phyloP scores from a whole-genome alignment of 2,329 filamentous ascomycete genomes.

The Pseudocercospora musae region DNA sequence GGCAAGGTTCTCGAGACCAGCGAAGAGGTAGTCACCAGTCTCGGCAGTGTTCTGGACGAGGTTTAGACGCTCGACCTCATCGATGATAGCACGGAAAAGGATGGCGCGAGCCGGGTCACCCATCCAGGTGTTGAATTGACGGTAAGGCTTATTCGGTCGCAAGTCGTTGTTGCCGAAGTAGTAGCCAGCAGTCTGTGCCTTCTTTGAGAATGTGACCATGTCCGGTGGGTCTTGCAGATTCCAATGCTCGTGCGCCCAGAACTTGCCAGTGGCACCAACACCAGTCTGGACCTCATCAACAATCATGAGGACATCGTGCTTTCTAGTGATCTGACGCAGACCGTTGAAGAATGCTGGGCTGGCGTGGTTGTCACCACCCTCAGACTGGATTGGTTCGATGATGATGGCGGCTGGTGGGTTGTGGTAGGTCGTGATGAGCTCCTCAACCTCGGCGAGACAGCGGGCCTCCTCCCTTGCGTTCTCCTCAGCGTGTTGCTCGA shows the following conservation, averaged over 20 bases:
- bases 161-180: slow-evolving; percentile 80
- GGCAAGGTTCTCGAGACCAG: slow-evolving; percentile 64
- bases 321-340: slow-evolving; percentile 73
- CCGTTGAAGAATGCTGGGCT: slow-evolving; percentile 82
- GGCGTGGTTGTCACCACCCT: slow-evolving; percentile 93
- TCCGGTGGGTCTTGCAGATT: slow-evolving; percentile 73
- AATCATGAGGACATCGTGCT: slow-evolving; percentile 77
- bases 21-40: slow-evolving; percentile 76
- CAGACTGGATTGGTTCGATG: slow-evolving; percentile 88
- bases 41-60: slow-evolving; percentile 76
- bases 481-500: slow-evolving; percentile 73
- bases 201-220: slow-evolving; percentile 94
- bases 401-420: slow-evolving; percentile 76
- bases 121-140: slow-evolving; percentile 94
- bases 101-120: slow-evolving; percentile 82
- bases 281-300: slow-evolving; percentile 94
- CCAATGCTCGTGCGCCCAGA: slow-evolving; percentile 98
- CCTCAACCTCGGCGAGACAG: slow-evolving; percentile 78
- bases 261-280: slow-evolving; percentile 86
- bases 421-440: slow-evolving; percentile 74
- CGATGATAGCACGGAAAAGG: slow-evolving; percentile 80
- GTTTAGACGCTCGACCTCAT: slow-evolving; percentile 72
- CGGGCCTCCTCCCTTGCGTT: slow-evolving; percentile 79
- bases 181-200: slow-evolving; percentile 90
- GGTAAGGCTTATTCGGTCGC: slow-evolving; percentile 87